Evolutionary conservation across 257 asterid species (phyloP).

Genomic region (Oldenlandia corymbosa): DNA sequence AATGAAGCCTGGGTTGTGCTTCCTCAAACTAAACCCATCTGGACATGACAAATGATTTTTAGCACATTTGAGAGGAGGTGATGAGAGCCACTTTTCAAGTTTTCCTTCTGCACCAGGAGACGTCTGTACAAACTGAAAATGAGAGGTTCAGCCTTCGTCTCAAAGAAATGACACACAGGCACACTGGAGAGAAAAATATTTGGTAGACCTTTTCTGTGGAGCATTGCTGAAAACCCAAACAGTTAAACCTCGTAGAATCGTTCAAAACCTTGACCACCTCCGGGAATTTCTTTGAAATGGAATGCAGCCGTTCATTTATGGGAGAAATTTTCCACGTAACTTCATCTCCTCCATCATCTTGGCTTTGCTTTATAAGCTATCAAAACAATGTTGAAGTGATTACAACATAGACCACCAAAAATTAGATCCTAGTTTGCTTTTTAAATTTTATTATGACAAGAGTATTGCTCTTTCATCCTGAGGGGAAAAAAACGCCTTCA

Average conservation of each 20-base stretch:
- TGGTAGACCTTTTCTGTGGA: slow-evolving; percentile 50
- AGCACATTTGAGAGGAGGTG: slow-evolving; percentile 57
- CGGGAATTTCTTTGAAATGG: slow-evolving; percentile 65
- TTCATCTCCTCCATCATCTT: slow-evolving; percentile 81
- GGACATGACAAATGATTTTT: slow-evolving; percentile 41
- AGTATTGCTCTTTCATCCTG: not conserved
- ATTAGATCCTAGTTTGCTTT: not conserved
- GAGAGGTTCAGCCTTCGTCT: slow-evolving; percentile 13
- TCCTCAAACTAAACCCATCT: slow-evolving; percentile 32
- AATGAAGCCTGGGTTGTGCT: slow-evolving; percentile 21
- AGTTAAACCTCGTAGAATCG: slow-evolving; percentile 75
- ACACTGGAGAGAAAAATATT: not conserved
- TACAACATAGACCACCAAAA: not conserved
- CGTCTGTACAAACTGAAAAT: slow-evolving; percentile 32
- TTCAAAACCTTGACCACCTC: slow-evolving; percentile 61
- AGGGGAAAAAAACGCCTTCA: not conserved
- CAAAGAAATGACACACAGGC: slow-evolving; percentile 5
- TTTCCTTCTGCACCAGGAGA: slow-evolving; percentile 52
- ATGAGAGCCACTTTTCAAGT: slow-evolving; percentile 65
- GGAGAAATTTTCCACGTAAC: slow-evolving; percentile 95
- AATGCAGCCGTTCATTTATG: slow-evolving; percentile 71
- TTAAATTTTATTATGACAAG: not conserved
- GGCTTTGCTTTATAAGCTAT: slow-evolving; percentile 89
- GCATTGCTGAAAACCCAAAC: slow-evolving; percentile 62
- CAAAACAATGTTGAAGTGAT: slow-evolving; percentile 10